These are phyloP conservation scores for Avicennia marina DNA, from an alignment of 257 asterid species.

Conservation along the genomic window DNA sequence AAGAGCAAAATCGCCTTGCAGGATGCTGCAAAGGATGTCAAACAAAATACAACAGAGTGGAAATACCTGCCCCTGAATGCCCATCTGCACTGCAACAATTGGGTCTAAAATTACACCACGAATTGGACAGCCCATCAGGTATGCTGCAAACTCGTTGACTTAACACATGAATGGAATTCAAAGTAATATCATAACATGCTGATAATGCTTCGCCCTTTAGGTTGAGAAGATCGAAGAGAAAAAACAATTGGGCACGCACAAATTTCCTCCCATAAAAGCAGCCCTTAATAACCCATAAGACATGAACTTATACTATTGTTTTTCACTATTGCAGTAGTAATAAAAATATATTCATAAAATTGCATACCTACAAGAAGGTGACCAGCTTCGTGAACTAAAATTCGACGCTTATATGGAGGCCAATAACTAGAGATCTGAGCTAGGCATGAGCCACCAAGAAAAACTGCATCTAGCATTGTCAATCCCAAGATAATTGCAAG, in stretches of 20 bases:
- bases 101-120: slow-evolving; percentile 95
- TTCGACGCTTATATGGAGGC: slow-evolving; percentile 95
- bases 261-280: neutral
- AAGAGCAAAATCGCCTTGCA: slow-evolving; percentile 4
- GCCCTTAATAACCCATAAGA: slow-evolving; percentile 8
- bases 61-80: slow-evolving; percentile 95
- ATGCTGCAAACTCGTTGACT: slow-evolving; percentile 77
- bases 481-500: slow-evolving; percentile 66
- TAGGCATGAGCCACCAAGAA: slow-evolving; percentile 89
- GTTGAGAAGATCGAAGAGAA: neutral
- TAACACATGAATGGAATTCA: too few species aligned
- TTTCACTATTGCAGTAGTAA: neutral
- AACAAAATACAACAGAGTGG: slow-evolving; percentile 9
- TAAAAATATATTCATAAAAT: slow-evolving; percentile 4
- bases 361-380: slow-evolving; percentile 87
- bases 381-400: slow-evolving; percentile 95
- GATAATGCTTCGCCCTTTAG: slow-evolving; percentile 8
- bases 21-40: slow-evolving; percentile 8
- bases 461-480: slow-evolving; percentile 64
- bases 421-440: slow-evolving; percentile 91
- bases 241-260: neutral
- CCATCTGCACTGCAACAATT: slow-evolving; percentile 87
- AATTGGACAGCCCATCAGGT: slow-evolving; percentile 94
- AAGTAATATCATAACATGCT: slow-evolving; percentile 1
- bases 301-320: neutral